Evolutionary conservation across 2,329 filamentous ascomycete genomes (phyloP).

Genomic region (Fusarium graminum): DNA sequence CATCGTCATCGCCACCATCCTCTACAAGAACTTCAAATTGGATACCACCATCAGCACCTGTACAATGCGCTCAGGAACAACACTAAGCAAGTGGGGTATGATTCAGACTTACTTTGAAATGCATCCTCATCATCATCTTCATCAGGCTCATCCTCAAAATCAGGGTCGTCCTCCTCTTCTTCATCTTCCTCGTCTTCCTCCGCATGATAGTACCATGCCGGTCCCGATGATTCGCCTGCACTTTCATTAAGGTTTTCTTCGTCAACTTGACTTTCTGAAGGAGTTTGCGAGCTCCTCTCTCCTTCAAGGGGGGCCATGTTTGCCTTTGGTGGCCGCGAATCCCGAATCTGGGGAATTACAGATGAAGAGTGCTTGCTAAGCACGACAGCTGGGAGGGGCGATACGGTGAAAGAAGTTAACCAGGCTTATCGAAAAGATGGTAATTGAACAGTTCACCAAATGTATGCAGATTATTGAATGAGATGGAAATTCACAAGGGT

Average conservation of each 20-base stretch:
- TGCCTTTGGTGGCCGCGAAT: constrained; percentile 4
- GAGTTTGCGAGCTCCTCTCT: constrained; percentile 23
- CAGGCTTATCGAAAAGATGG: constrained; percentile 1
- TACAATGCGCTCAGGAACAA: constrained; percentile 3
- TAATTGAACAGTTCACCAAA: constrained; percentile 20
- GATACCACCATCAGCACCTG: constrained; percentile 36
- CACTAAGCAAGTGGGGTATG: neutral
- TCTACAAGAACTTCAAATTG: constrained; percentile 45
- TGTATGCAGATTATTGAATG: neutral
- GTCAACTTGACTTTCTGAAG: constrained; percentile 10
- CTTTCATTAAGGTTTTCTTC: constrained; percentile 23
- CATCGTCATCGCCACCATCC: constrained; percentile 42
- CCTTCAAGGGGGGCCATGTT: constrained; percentile 32
- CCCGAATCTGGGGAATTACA: constrained; percentile 1
- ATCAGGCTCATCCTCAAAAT: constrained; percentile 48
- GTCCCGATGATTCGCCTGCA: constrained; percentile 28
- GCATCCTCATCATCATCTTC: constrained; percentile 46
- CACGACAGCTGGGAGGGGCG: constrained; percentile 25
- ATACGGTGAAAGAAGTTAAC: constrained; percentile 13
- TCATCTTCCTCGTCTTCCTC: constrained; percentile 54
- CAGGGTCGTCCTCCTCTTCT: constrained; percentile 52
- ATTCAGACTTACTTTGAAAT: constrained; percentile 37
- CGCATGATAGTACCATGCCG: constrained; percentile 30
- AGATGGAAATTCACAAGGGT: neutral
- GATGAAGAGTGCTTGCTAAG: constrained; percentile 42